A percentile compares a stretch with the other conserved stretches of the same genome.
These are phyloP conservation scores for Colletotrichum endophyticum DNA, from an alignment of 2,329 filamentous ascomycete genomes.

Conservation along the genomic window DNA sequence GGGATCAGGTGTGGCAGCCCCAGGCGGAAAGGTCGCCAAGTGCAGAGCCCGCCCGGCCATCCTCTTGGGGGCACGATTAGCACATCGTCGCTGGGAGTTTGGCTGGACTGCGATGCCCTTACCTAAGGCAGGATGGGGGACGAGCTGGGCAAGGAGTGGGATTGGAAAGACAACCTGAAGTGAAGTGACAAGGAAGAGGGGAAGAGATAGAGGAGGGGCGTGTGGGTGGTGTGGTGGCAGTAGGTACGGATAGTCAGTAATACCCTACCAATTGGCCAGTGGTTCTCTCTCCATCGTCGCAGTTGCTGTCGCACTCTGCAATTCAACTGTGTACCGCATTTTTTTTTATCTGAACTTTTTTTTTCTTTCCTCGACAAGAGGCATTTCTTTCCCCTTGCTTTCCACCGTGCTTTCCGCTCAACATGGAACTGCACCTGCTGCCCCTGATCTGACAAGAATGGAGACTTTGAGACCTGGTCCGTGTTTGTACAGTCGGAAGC, in stretches of 20 bases:
- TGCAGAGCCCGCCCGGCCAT: neutral
- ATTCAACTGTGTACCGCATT: neutral
- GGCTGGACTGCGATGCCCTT: neutral
- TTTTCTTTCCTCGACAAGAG: neutral
- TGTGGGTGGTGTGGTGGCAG: neutral
- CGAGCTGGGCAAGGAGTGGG: neutral
- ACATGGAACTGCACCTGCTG: neutral
- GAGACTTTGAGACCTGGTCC: neutral
- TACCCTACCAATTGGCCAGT: neutral
- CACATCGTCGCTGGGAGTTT: neutral
- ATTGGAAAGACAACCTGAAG: neutral
- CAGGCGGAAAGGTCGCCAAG: neutral
- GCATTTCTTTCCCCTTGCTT: neutral
- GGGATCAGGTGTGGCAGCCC: neutral
- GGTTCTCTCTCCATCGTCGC: constrained; percentile 3
- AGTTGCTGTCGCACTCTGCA: constrained; percentile 1
- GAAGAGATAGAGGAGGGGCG: neutral
- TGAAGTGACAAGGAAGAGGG: neutral
- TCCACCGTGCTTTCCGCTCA: neutral
- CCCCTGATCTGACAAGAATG: neutral
- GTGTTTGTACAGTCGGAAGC: neutral
- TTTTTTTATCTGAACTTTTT: neutral
- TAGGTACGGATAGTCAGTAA: neutral
- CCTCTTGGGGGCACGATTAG: neutral
- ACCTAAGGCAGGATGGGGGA: neutral